Conservation (phyloP, 371 early-diverging fungal species). For the Mucor circinelloides region DNA sequence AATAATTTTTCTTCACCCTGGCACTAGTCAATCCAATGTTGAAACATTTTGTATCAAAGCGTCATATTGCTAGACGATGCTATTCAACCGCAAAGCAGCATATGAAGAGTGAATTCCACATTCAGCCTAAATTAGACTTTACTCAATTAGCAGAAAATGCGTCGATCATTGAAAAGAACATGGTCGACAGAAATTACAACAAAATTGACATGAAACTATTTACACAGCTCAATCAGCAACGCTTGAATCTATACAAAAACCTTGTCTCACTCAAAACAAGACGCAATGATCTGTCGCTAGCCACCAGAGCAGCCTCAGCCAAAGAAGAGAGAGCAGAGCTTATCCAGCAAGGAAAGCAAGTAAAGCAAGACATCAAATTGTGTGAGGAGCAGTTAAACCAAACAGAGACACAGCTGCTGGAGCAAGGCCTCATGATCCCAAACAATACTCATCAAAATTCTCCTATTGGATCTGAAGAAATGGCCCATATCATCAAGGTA, state of each 20-base stretch:
- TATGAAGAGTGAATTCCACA: conserved; percentile 8
- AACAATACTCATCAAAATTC: conserved; percentile 70
- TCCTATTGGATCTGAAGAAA: conserved; percentile 71
- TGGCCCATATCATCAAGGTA: conserved; percentile 55
- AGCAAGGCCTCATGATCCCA: conserved; percentile 67
- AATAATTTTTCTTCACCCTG: not conserved
- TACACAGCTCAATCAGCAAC: conserved; percentile 51
- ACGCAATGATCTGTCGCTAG: conserved; percentile 53
- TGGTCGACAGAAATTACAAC: conserved; percentile 49
- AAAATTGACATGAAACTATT: conserved; percentile 47
- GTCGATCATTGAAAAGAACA: conserved; percentile 49
- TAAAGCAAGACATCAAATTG: conserved; percentile 48
- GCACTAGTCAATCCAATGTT: not conserved
- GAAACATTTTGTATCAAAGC: not conserved
- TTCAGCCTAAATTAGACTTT: conserved; percentile 67
- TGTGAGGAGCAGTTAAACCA: conserved; percentile 42
- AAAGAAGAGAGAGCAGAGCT: conserved; percentile 30
- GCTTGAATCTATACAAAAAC: conserved; percentile 36
- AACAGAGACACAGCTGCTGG: conserved; percentile 50
- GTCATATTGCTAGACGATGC: not conserved
- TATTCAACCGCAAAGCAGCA: conserved; percentile 4
- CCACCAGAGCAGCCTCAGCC: conserved; percentile 7
- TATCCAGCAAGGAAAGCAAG: conserved; percentile 45
- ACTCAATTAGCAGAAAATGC: conserved; percentile 52
- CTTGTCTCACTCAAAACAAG: conserved; percentile 39